Evolutionary conservation across 495 filamentous ascomycete genomes (phyloP).

Genomic region (Chlorociboria aeruginascens): DNA sequence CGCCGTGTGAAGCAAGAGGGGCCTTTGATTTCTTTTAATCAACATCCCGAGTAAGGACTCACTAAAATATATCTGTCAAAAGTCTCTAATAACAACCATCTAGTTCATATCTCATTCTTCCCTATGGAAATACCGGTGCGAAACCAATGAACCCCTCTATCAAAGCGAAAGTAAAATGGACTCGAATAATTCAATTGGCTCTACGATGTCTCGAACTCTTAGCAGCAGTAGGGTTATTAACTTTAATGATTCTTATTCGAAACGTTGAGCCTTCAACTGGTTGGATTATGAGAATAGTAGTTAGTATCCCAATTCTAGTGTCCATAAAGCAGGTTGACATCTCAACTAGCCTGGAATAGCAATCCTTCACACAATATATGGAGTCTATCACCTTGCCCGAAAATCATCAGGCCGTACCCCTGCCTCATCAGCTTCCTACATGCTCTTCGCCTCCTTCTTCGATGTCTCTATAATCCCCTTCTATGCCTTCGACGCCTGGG

Average conservation of each 20-base stretch:
- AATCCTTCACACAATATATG: constrained; percentile 58
- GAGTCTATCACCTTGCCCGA: constrained; percentile 60
- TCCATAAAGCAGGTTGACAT: neutral
- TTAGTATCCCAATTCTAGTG: constrained; percentile 29
- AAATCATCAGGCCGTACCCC: constrained; percentile 56
- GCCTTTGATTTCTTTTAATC: constrained; percentile 64
- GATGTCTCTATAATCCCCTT: constrained; percentile 66
- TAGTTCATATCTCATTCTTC: constrained; percentile 30
- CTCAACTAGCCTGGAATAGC: constrained; percentile 48
- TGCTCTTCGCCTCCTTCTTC: constrained; percentile 61
- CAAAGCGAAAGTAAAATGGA: constrained; percentile 54
- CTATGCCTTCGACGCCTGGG: constrained; percentile 57
- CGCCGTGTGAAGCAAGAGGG: constrained; percentile 54
- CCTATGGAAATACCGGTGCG: constrained; percentile 35
- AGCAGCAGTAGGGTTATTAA: constrained; percentile 55
- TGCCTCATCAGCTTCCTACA: constrained; percentile 71
- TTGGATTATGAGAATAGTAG: constrained; percentile 70
- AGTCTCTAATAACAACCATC: neutral
- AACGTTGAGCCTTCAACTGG: constrained; percentile 45
- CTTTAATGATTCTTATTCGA: constrained; percentile 61
- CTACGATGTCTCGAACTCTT: constrained; percentile 53
- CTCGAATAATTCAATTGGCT: constrained; percentile 51
- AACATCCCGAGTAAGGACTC: constrained; percentile 67
- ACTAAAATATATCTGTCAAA: neutral
- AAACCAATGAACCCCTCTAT: constrained; percentile 58